Percentiles rank a stretch among this genome's conserved stretches.
Conservation (phyloP, 2,329 filamentous ascomycete species). For the Alternaria solani region DNA sequence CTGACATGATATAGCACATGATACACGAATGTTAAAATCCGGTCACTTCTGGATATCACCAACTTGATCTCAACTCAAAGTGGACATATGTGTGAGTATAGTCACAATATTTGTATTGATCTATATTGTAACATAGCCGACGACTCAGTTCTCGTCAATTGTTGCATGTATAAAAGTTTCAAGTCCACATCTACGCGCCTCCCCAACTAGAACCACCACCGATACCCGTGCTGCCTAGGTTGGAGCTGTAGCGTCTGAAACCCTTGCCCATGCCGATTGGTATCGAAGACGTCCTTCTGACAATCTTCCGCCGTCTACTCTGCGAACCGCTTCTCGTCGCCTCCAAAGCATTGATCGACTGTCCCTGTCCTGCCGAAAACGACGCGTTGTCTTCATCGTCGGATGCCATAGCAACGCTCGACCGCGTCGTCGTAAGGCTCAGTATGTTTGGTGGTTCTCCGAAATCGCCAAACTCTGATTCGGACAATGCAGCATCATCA, state of each 20-base stretch:
- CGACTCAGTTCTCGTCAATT: too few species aligned
- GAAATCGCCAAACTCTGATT: slow-evolving; percentile 51
- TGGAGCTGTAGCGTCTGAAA: slow-evolving; percentile 56
- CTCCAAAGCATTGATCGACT: slow-evolving; percentile 23
- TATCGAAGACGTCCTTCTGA: slow-evolving; percentile 52
- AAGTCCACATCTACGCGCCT: slow-evolving; percentile 21
- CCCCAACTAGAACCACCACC: slow-evolving; percentile 48
- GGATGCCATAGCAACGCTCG: slow-evolving; percentile 32
- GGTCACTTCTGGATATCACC: too few species aligned
- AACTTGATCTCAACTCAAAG: too few species aligned
- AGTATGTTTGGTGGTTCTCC: slow-evolving; percentile 43
- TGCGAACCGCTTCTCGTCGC: slow-evolving; percentile 38
- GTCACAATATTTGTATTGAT: too few species aligned
- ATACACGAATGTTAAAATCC: too few species aligned
- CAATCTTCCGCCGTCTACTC: slow-evolving; percentile 41
- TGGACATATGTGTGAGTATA: too few species aligned
- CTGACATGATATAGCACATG: too few species aligned
- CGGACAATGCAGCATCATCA: slow-evolving; percentile 34
- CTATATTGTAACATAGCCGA: too few species aligned
- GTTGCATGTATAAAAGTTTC: too few species aligned
- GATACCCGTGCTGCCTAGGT: slow-evolving; percentile 52
- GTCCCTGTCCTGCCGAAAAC: slow-evolving; percentile 15
- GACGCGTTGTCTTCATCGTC: slow-evolving; percentile 35
- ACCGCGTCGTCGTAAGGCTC: slow-evolving; percentile 42
- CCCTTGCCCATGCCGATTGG: slow-evolving; percentile 58